Evolutionary conservation across 2,329 filamentous ascomycete genomes (phyloP), one percentile per base, ranked within the genome.

Genomic region (Alternaria alternata): DNA sequence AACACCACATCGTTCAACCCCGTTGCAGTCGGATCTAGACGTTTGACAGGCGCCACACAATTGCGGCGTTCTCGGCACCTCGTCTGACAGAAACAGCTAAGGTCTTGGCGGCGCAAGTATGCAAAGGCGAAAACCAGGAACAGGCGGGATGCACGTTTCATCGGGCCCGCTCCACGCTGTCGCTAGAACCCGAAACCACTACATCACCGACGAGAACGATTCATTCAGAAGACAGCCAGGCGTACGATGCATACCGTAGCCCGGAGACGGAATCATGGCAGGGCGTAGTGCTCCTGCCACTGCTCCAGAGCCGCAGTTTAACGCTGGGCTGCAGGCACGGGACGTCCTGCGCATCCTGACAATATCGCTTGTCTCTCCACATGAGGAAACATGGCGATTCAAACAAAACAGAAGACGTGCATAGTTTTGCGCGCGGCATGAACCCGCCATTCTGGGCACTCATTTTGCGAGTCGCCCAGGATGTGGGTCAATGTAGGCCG

Each of bases 331-430:
- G 62, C 62, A 65, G 57, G 54, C 55, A 64, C 61, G 59, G 62
- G 63, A 64, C 58, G 51, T 56, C 59, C 41, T 54, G 46, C 49
- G 47, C 49, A 52, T 62, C 66, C 70, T 64, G 61, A 57, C 59
- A 71, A 72, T 72, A 59, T 71, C 70, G 71, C 69, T 69, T 71
- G 64, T 55, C 20, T 41, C 14, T 42, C 61, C 59, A 32, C 61
- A 67, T 59, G 26, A 9, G 54, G 67, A 57, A 61, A 43, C 48
- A 59, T 58, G 41, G 57, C 58, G 62, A 67, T 59, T 56, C 39
- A 49, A 49, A 53, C 52, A 51, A 54, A 59, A 8, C 59, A 26
- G 51, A 39, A 47, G 56, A 51, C 28, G 58, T 61, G 54, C 51
- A 51, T 63, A 46, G 57, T 57, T 59, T 59, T 66, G 62, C 60